Conservation (phyloP, 2,329 filamentous ascomycete species). For the Cryphonectria nitschkei region DNA sequence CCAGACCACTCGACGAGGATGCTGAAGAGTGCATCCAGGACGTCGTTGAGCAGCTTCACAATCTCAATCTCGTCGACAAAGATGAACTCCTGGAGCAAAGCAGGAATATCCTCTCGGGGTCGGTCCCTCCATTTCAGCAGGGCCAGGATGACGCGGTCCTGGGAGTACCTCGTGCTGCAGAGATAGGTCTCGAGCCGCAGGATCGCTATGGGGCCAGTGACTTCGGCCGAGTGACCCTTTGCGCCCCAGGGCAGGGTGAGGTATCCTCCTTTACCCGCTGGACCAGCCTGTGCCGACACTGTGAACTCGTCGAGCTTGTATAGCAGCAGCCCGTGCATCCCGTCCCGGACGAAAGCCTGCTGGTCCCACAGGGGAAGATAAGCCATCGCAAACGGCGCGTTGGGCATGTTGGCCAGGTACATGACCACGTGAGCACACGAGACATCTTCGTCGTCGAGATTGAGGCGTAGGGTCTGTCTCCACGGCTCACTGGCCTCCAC, state of each 20-base stretch:
- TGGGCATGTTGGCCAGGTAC: conserved; percentile 84
- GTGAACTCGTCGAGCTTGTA: conserved; percentile 94
- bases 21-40: conserved; percentile 88
- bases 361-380: conserved; percentile 95
- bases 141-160: conserved; percentile 83
- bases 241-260: conserved; percentile 80
- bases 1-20: conserved; percentile 90
- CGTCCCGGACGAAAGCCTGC: conserved; percentile 87
- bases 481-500: conserved; percentile 79
- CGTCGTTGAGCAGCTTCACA: conserved; percentile 87
- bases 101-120: conserved; percentile 70
- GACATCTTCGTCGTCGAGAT: conserved; percentile 79
- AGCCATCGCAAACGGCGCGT: conserved; percentile 85
- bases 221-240: conserved; percentile 69
- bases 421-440: conserved; percentile 83
- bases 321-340: conserved; percentile 76
- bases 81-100: conserved; percentile 78
- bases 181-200: conserved; percentile 82
- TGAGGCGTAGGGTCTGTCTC: conserved; percentile 85
- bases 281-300: conserved; percentile 64
- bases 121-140: conserved; percentile 85
- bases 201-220: conserved; percentile 80
- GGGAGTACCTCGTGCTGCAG: conserved; percentile 93
- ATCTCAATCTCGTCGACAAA: conserved; percentile 98
- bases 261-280: conserved; percentile 80